Evolutionary conservation across 257 asterid species (phyloP), one percentile per base, ranked within the genome.

Genomic region (Primulina huaijiensis): DNA sequence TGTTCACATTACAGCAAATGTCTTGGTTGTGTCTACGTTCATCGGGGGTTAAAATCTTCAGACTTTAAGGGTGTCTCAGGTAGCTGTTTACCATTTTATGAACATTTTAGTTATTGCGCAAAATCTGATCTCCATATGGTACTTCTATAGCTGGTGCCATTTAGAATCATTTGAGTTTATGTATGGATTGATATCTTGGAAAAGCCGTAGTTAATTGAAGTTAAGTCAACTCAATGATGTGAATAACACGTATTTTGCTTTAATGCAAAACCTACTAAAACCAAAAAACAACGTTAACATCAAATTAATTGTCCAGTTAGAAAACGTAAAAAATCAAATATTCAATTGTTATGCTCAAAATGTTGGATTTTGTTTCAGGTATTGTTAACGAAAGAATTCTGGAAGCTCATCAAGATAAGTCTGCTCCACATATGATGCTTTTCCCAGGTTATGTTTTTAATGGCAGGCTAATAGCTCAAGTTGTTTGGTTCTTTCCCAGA

Each of bases 401-500:
- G 67, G 97, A 86, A 75, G 89, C 97, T 81, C 89, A 83, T 83
- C 87, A 82, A 76, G 68, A 85, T 74, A 74, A 78, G 78, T 78
- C 66, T 33, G 97, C 95, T 64, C 97, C 97, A 27, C 82, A 77
- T 74, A 92, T 92, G 83, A 76, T 92, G 84, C 90, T 89, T 76
- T 92, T 88, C 82, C 96, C 97, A 92, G 96, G 96, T 89, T 70
- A 76, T 75, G 30, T 57, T 58, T 74, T 29, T 70, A 69, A 57
- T 25, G 50, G 56, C 64, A 43, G 1, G 23, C 70, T 43, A 60
- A 57, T 68, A 62, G 21, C 55, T 67, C 65, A 30, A 27, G 30
- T 27, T 60, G 75, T 20, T 69, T 56, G 52, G 17, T 67, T 74
- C 60, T 57, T 35, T 21, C n/a, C 23, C 31, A 71, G 12, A 27